Conservation (phyloP, 441 rosid species). For the Erodium moschatum region DNA sequence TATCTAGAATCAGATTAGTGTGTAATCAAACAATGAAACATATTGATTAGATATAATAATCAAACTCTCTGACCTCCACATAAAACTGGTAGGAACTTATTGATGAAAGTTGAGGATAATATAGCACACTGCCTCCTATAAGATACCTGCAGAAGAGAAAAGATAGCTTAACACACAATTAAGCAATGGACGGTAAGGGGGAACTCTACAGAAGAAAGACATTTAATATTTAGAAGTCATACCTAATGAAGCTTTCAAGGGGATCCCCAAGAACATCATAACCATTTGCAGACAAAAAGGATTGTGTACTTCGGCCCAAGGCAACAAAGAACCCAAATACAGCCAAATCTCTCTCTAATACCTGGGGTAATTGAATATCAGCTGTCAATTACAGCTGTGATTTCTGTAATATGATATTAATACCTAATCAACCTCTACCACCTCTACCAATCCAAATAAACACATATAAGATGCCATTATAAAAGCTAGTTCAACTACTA, state of each 20-base stretch:
- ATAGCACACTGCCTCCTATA: slow-evolving; percentile 86
- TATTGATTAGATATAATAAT: slow-evolving; percentile 18
- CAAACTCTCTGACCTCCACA: slow-evolving; percentile 73
- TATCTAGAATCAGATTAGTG: slow-evolving; percentile 15
- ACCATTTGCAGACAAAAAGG: slow-evolving; percentile 68
- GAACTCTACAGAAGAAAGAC: slow-evolving; percentile 8
- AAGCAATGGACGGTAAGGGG: slow-evolving; percentile 18
- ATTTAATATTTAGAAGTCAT: slow-evolving; percentile 12
- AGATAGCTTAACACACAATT: slow-evolving; percentile 16
- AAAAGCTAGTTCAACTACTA: slow-evolving; percentile 7
- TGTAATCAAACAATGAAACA: slow-evolving; percentile 18
- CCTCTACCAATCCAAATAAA: neutral
- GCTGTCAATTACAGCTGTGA: slow-evolving; percentile 18
- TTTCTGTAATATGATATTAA: neutral
- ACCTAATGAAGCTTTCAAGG: slow-evolving; percentile 76
- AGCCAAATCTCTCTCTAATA: slow-evolving; percentile 94
- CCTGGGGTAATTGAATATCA: slow-evolving; percentile 46
- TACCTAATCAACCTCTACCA: neutral
- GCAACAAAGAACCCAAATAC: slow-evolving; percentile 97
- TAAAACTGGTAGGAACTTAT: slow-evolving; percentile 93
- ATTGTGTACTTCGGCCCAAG: slow-evolving; percentile 75
- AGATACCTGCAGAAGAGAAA: slow-evolving; percentile 50
- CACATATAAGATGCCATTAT: neutral
- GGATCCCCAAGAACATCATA: slow-evolving; percentile 53
- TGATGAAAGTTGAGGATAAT: slow-evolving; percentile 91